Evolutionary conservation across 2,329 filamentous ascomycete genomes (phyloP), one percentile per base, ranked within the genome.

Genomic region (Calonectria pseudoreteaudii): DNA sequence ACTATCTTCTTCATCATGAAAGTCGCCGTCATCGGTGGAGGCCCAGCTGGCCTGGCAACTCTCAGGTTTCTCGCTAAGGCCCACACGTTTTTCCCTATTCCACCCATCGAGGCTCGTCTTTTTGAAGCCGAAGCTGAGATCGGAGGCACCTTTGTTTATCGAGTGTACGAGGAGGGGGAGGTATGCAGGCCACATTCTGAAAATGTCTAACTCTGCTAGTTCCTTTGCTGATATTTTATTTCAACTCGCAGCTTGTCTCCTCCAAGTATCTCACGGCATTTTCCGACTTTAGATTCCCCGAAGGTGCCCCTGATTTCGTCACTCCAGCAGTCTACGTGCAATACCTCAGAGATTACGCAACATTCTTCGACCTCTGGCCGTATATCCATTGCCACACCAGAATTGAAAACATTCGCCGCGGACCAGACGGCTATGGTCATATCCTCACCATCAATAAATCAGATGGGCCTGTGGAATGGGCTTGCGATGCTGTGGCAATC

Each of bases 241-340:
- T 52, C 20, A 1, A 13, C 4, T 56, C 3, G 1, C 52, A 86
- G 84, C 83, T 88, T 2, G 87, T 89, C 1, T 88, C 86, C 1
- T 88, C 87, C 4, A 88, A 88, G 74, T 87, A 88, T 53, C 82
- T 90, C 11, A 89, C 87, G 0, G 81, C 85, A 23, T 90, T 89
- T 74, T 89, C 88, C 1, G 88, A 89, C 75, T 87, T 87, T 72
- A 84, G 88, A 1, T 82, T 86, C 7, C 80, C 85, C 2, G 65
- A 81, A 1, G 83, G 86, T 13, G 83, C 83, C 1, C 84, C 87
- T 10, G 87, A 89, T 73, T 89, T 89, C 71, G 75, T 88, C 10
- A 84, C 83, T 2, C 83, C 85, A 0, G 74, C 81, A 10, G 77
- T 79, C 2, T 89, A 88, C 72, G 82, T 86, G 20, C 66, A 81